Conservation (phyloP, 352 stramenopile genomes). For the Phytopythium chamaehyphon region DNA sequence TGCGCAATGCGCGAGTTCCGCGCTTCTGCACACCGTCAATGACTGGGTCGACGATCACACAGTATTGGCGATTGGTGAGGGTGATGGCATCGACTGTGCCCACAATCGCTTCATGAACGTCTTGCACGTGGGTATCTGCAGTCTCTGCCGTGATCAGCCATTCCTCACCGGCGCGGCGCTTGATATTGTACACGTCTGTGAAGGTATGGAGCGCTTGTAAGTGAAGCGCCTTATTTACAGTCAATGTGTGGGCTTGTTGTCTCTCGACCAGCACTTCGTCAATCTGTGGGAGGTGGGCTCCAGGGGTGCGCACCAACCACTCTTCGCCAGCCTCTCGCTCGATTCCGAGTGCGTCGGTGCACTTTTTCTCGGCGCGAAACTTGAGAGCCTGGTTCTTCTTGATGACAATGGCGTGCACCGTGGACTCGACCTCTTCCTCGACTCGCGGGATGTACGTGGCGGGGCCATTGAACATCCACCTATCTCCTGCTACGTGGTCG, state of each 20-base stretch:
- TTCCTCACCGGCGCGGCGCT: conserved; percentile 72
- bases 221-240: conserved; percentile 56
- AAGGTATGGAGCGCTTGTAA: conserved; percentile 66
- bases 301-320: conserved; percentile 70
- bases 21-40: conserved; percentile 62
- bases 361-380: conserved; percentile 80
- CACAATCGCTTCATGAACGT: conserved; percentile 74
- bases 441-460: conserved; percentile 74
- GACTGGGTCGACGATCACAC: conserved; percentile 69
- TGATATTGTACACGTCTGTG: conserved; percentile 64
- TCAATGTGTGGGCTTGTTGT: conserved; percentile 63
- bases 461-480: conserved; percentile 73
- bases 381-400: conserved; percentile 81
- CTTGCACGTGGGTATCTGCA: conserved; percentile 68
- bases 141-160: conserved; percentile 75
- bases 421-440: conserved; percentile 50
- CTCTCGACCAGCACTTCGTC: conserved; percentile 66
- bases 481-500: conserved; percentile 52
- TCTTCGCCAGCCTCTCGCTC: conserved; percentile 68
- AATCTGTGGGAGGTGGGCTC: conserved; percentile 72
- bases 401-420: conserved; percentile 60
- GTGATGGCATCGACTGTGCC: conserved; percentile 55
- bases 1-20: conserved; percentile 65
- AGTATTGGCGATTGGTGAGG: conserved; percentile 80
- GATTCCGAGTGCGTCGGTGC: conserved; percentile 54